A percentile compares a stretch with the other conserved stretches of the same genome.
phyloP scores from a whole-genome alignment of 2,329 filamentous ascomycete species.

The Colletotrichum filicis region DNA sequence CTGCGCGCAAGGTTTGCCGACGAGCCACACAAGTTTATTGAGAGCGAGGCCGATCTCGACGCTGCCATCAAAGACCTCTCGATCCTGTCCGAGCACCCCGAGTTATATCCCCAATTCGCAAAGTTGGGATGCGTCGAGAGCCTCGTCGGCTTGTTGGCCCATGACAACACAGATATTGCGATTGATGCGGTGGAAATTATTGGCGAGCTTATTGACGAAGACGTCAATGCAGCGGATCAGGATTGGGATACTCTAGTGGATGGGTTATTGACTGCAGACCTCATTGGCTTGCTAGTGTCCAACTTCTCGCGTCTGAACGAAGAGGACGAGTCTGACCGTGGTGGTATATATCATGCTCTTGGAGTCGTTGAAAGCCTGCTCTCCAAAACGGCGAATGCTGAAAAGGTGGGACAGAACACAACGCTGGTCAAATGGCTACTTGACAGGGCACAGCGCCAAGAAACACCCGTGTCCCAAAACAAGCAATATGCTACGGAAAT shows the following conservation, averaged over 20 bases:
- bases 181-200: slow-evolving; percentile 92
- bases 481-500: slow-evolving; percentile 96
- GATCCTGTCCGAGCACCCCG: slow-evolving; percentile 86
- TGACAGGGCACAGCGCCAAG: slow-evolving; percentile 74
- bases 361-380: slow-evolving; percentile 87
- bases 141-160: slow-evolving; percentile 83
- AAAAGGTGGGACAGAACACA: slow-evolving; percentile 77
- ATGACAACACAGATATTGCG: slow-evolving; percentile 97
- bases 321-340: slow-evolving; percentile 75
- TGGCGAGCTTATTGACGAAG: slow-evolving; percentile 91
- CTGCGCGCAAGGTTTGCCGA: slow-evolving; percentile 85
- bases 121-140: slow-evolving; percentile 78
- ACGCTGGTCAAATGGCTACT: slow-evolving; percentile 82
- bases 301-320: slow-evolving; percentile 87
- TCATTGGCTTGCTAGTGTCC: slow-evolving; percentile 78
- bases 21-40: slow-evolving; percentile 85
- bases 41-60: slow-evolving; percentile 88
- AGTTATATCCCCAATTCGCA: slow-evolving; percentile 84
- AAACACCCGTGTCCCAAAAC: slow-evolving; percentile 82
- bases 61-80: slow-evolving; percentile 87
- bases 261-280: slow-evolving; percentile 73
- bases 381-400: slow-evolving; percentile 74
- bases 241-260: slow-evolving; percentile 85
- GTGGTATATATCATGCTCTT: slow-evolving; percentile 88
- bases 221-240: slow-evolving; percentile 81